phyloP scores from a whole-genome alignment of 2,329 filamentous ascomycete genomes.

The Exophiala phaeomuriformis region DNA sequence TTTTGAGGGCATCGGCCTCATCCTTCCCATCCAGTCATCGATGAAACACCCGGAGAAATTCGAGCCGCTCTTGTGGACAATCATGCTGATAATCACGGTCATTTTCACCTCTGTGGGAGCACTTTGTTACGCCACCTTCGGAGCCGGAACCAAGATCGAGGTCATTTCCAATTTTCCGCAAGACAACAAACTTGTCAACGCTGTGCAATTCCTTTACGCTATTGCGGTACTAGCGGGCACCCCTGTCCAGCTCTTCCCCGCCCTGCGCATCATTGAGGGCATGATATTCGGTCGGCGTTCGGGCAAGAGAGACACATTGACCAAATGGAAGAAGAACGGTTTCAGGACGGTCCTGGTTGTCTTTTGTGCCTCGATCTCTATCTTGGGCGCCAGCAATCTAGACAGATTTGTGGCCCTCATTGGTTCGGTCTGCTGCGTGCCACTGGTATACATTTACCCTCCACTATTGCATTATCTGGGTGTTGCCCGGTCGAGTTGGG shows the following conservation, averaged over 20 bases:
- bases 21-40: slow-evolving; percentile 67
- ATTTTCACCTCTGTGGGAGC: slow-evolving; percentile 66
- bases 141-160: slow-evolving; percentile 60
- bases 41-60: slow-evolving; percentile 66
- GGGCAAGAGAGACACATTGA: slow-evolving; percentile 56
- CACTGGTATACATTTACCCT: slow-evolving; percentile 70
- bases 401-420: slow-evolving; percentile 70
- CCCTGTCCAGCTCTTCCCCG: slow-evolving; percentile 68
- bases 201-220: slow-evolving; percentile 67
- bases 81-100: slow-evolving; percentile 67
- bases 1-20: slow-evolving; percentile 70
- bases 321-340: slow-evolving; percentile 71
- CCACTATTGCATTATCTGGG: slow-evolving; percentile 63
- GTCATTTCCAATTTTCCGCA: slow-evolving; percentile 72
- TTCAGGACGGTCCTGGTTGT: slow-evolving; percentile 53
- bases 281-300: slow-evolving; percentile 60
- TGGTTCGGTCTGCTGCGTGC: slow-evolving; percentile 66
- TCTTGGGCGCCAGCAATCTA: slow-evolving; percentile 59
- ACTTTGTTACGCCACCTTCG: slow-evolving; percentile 68
- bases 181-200: slow-evolving; percentile 63
- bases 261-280: slow-evolving; percentile 63
- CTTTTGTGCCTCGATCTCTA: slow-evolving; percentile 54
- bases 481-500: slow-evolving; percentile 50
- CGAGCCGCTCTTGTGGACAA: slow-evolving; percentile 54
- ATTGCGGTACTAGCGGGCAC: slow-evolving; percentile 65